These are phyloP conservation scores for Pleurotus djamor DNA, from an alignment of 768 basidiomycete species.

Conservation along the genomic window DNA sequence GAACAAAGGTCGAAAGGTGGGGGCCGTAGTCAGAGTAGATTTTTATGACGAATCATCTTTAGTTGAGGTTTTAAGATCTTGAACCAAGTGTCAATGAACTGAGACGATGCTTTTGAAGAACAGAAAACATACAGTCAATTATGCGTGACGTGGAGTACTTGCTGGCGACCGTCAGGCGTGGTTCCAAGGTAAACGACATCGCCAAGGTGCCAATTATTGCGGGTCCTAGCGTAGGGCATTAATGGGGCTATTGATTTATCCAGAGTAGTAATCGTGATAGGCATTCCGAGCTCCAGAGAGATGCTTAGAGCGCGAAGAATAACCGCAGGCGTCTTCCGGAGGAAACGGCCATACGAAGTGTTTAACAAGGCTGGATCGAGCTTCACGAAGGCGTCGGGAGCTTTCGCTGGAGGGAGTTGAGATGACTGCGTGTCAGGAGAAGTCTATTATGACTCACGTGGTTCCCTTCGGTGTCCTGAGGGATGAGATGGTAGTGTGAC, in stretches of 20 bases:
- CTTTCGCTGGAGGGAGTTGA: slow-evolving; percentile 15
- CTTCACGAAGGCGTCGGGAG: slow-evolving; percentile 33
- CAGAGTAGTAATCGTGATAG: slow-evolving; percentile 28
- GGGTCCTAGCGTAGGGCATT: slow-evolving; percentile 7
- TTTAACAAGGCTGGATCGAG: slow-evolving; percentile 29
- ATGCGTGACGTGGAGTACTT: slow-evolving; percentile 8
- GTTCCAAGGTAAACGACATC: slow-evolving; percentile 14
- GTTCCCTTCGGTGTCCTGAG: slow-evolving; percentile 15
- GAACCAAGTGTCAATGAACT: not conserved
- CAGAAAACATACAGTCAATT: not conserved
- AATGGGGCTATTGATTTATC: slow-evolving; percentile 10
- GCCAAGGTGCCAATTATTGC: slow-evolving; percentile 4
- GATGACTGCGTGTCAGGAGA: not conserved
- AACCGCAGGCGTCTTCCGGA: slow-evolving; percentile 28
- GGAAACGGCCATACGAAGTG: slow-evolving; percentile 26
- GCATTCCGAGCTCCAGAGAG: slow-evolving; percentile 34
- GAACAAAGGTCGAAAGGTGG: not conserved
- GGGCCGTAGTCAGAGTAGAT: too few species aligned
- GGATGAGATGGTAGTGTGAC: slow-evolving; percentile 18
- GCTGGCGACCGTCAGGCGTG: slow-evolving; percentile 9
- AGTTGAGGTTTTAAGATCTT: not conserved
- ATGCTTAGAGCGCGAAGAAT: slow-evolving; percentile 35
- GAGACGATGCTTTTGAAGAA: not conserved
- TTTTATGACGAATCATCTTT: not conserved
- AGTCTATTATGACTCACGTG: slow-evolving; percentile 18